Percentiles rank a stretch among this genome's conserved stretches.
Conservation (phyloP, 768 basidiomycete genomes). For the Auricularia sp. region DNA sequence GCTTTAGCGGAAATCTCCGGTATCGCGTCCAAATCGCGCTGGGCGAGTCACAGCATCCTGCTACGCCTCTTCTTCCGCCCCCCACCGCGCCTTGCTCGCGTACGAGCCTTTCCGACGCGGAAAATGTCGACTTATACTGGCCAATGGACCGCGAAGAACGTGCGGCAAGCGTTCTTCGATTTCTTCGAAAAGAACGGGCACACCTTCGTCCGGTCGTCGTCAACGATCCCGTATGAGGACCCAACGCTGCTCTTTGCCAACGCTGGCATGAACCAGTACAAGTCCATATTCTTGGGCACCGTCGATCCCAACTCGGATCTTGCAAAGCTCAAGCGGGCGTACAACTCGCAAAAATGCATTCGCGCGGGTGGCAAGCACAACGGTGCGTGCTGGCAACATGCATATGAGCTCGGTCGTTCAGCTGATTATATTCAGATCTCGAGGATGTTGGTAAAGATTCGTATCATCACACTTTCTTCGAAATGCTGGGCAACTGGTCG, state of each 20-base stretch:
- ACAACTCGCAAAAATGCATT: conserved; percentile 97
- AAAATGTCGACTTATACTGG: conserved; percentile 1
- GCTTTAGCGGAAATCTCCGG: not conserved
- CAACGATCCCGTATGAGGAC: conserved; percentile 94
- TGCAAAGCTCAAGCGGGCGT: conserved; percentile 83
- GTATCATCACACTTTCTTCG: conserved; percentile 96
- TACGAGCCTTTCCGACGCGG: not conserved
- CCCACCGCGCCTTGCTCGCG: not conserved
- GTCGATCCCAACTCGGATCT: conserved; percentile 92
- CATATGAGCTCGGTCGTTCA: conserved; percentile 5
- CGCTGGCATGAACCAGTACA: conserved; percentile 98
- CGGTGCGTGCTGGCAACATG: conserved; percentile 34
- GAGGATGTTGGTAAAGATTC: conserved; percentile 99
- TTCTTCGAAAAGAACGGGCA: conserved; percentile 76
- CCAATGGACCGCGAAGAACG: conserved; percentile 66
- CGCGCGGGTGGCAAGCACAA: conserved; percentile 99
- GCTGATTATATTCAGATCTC: conserved; percentile 48
- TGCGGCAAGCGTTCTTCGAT: conserved; percentile 84
- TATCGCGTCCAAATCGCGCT: not conserved
- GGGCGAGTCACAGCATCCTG: not conserved
- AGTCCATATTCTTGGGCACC: conserved; percentile 94
- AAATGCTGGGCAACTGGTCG: conserved; percentile 99
- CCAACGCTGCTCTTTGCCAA: conserved; percentile 96
- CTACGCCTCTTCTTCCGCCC: not conserved
- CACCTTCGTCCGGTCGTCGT: conserved; percentile 81